Evolutionary conservation across 2,329 filamentous ascomycete species (phyloP), one percentile per base, ranked within the genome.

Genomic region (Penicillium rolfsii): DNA sequence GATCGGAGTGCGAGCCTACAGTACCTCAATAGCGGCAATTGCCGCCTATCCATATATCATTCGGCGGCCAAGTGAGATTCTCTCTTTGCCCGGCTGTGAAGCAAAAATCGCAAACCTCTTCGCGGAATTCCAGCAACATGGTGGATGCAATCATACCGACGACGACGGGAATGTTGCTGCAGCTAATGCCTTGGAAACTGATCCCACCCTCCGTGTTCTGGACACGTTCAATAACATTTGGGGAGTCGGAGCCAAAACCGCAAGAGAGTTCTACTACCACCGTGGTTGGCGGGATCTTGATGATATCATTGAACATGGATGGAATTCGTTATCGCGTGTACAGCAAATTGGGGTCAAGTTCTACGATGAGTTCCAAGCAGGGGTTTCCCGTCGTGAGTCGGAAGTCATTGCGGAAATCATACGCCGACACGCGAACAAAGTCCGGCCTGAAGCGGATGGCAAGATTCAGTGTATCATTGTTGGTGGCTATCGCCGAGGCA

Each of bases 281-380:
- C 87, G 86, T 63, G 81, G 91, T 30, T 97, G 92, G 91, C 84
- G 86, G 61, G 90, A 95, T 61, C 80, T 97, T 0, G 92, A 97
- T 69, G 93, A 98, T 69, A 80, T 98, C 3, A 82, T 97, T 43
- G 90, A 96, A 70, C 84, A 87, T 69, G 93, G 91, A 11, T 98
- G 94, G 94, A 74, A 81, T 22, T 82, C 76, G 0, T 81, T 98
- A 1, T 89, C 84, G 0, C 87, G 93, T 12, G 90, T 91, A 1
- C 94, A 97, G 75, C 93, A 98, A 73, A 96, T 98, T 58, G 94
- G 95, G 0, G 81, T 97, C 48, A 98, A 98, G 73, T 97, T 88
- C 77, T 97, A 96, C 73, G 90, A 96, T 36, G 94, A 98, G 64
- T 90, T 99, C 58, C 79, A 85, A 49, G 76, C 83, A 16, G 87